Base-by-base conservation (phyloP, 257 asterid species). In the Solanum medicagineum region DNA sequence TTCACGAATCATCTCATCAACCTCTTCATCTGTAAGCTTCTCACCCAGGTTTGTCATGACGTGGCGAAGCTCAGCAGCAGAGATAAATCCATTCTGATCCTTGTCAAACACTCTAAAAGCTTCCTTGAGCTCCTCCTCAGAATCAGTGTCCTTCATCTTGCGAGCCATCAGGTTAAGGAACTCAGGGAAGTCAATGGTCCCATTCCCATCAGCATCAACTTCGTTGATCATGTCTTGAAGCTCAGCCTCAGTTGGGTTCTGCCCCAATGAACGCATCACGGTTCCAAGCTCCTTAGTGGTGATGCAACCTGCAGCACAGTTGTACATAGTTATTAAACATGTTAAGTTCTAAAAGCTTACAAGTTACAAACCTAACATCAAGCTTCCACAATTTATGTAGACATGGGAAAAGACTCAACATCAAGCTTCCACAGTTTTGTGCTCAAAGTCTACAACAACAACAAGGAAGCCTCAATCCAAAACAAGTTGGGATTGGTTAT, bases 101-200 rank as follows among this genome's bases (percentile, higher is more conserved):
- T 77, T 77, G 83, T 77, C 83, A 51, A 77, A 77, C 63, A 77
- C 83, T 51, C 83, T 77, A 26, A 77, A 77, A 26, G 83, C 83
- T 77, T 77, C 83, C 45, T 77, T 77, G 26, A 77, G 83, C 63
- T 77, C 83, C 83, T 77, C 83, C 83, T 77, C 83, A 6, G 83
- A 77, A 77, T 77, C 83, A 51, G 83, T 77, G 83, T 77, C 83
- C 63, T 77, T 77, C 83, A 77, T 77, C 47, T 77, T 77, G 63
- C 83, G 83, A 51, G 83, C 83, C 83, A 77, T 77, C 83, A 77
- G 63, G 83, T 77, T 77, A 49, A 77, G 83, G 83, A 77, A 77
- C 63, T 77, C 83, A 51, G 83, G 83, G 24, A 77, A 77, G 47
- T 77, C 83, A 51, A 77, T 77, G 47, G 83, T 77, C 26, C 83